Percentiles rank a stretch among this genome's conserved stretches.
Evolutionary conservation across 2,329 filamentous ascomycete species (phyloP).

Genomic region (Calonectria pteridis): DNA sequence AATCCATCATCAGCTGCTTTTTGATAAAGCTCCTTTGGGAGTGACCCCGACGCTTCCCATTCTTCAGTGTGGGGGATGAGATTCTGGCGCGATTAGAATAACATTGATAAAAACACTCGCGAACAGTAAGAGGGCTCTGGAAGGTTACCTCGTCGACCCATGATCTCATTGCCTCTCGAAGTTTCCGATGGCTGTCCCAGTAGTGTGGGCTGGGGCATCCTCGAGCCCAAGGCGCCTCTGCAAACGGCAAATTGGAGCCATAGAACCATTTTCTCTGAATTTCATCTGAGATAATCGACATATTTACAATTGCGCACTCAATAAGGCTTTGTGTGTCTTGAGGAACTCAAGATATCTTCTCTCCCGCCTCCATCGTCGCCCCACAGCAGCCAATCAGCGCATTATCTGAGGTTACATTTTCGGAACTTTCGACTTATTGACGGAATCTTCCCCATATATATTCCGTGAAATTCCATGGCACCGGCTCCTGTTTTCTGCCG

Average conservation of each 20-base stretch:
- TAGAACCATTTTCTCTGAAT: constrained; percentile 17
- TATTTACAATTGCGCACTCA: background rate
- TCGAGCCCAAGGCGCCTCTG: constrained; percentile 21
- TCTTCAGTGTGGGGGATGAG: constrained; percentile 14
- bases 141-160: constrained; percentile 16
- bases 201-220: constrained; percentile 22
- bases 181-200: constrained; percentile 18
- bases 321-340: too few relatives aligned
- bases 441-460: too few relatives aligned
- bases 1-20: constrained; percentile 17
- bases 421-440: too few relatives aligned
- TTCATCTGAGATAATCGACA: background rate
- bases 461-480: too few relatives aligned
- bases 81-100: background rate
- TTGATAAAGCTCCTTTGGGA: constrained; percentile 11
- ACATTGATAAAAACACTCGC: background rate
- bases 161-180: constrained; percentile 15
- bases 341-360: too few relatives aligned
- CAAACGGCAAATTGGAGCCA: constrained; percentile 15
- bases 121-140: background rate
- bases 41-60: constrained; percentile 11
- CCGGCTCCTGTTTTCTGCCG: too few relatives aligned
- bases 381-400: too few relatives aligned
- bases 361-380: too few relatives aligned
- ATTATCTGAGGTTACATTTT: too few relatives aligned